These are phyloP conservation scores for Aspergillus ostianus DNA, from an alignment of 495 filamentous ascomycete genomes.

Conservation along the genomic window DNA sequence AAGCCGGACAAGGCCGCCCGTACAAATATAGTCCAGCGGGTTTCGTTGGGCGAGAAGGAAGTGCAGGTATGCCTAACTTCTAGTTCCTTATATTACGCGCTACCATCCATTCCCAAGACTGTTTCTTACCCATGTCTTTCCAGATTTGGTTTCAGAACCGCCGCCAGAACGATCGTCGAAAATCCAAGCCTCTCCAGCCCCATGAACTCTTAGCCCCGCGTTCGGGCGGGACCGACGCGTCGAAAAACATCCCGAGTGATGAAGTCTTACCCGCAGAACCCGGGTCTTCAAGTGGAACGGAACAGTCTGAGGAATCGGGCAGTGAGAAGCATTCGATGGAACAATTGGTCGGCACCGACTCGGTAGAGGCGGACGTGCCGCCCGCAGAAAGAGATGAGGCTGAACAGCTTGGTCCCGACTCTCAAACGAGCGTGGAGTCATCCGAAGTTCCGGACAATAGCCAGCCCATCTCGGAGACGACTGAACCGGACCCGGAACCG, in stretches of 20 bases:
- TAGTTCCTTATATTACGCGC: constrained; percentile 26
- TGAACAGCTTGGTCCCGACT: constrained; percentile 28
- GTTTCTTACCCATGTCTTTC: constrained; percentile 11
- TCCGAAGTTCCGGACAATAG: constrained; percentile 29
- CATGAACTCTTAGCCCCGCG: constrained; percentile 70
- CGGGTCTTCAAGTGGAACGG: constrained; percentile 34
- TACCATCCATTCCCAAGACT: constrained; percentile 16
- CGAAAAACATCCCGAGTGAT: constrained; percentile 51
- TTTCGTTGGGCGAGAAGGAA: constrained; percentile 93
- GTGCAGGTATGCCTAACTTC: constrained; percentile 72
- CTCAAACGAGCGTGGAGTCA: constrained; percentile 40
- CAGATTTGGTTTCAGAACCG: constrained; percentile 99
- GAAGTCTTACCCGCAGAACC: constrained; percentile 37
- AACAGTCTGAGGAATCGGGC: constrained; percentile 25
- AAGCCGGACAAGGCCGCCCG: constrained; percentile 93
- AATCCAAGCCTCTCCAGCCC: constrained; percentile 80
- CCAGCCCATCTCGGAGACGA: constrained; percentile 27
- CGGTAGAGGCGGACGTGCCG: constrained; percentile 32
- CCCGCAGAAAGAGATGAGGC: constrained; percentile 28
- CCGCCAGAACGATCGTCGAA: constrained; percentile 88
- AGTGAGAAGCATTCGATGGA: constrained; percentile 18
- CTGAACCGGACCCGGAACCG: constrained; percentile 18
- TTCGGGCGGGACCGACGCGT: constrained; percentile 45
- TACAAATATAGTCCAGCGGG: constrained; percentile 75
- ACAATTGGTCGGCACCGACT: constrained; percentile 31